Base-by-base conservation (phyloP, 768 basidiomycete species). In the Trametes sanguinea region DNA sequence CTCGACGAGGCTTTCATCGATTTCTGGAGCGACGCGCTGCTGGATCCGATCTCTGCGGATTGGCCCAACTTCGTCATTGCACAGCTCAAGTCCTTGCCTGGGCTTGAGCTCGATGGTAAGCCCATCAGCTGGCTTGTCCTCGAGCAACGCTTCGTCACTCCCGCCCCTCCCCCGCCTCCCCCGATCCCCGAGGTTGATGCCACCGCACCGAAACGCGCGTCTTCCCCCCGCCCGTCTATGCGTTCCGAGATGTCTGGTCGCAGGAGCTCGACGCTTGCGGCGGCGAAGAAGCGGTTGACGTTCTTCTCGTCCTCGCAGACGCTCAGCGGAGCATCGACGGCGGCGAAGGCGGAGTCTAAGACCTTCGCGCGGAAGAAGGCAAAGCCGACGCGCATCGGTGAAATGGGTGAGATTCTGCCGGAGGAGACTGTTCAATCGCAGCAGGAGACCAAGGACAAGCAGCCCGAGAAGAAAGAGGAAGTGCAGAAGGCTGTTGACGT, bases 1-100 rank as follows among this genome's bases (percentile, higher is more conserved):
- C 69, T 93, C 10, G 91, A 93, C 67, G 90, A 92, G 67, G 89
- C 90, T 1, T 92, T 93, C 71, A 75, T 92, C 56, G 90, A 93
- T 72, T 91, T 91, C 70, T 92, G 90, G 89, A 82, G 80, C 53
- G 90, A 93, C 68, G 82, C 89, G 2, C 69, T 92, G 35, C 75
- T 86, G 14, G 90, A 93, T 67, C 84, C 88, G 16, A 81, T 90
- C 60, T 77, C 87, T 0, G 72, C 78, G 1, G 72, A 76, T 45
- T 91, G 87, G 89, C 90, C 89, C 11, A 75, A 79, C 4, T 90
- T 92, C 65, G 81, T 88, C 43, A 71, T 92, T 13, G 89, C 87
- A 72, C 86, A 86, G 70, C 80, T 93, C 54, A 88, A 85, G 69
- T 64, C 77, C 9, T 48, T 53, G 9, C 67, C 75, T 1, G 65